phyloP scores from a whole-genome alignment of 1,284 basidiomycete species.

The Sporisorium reilianum region DNA sequence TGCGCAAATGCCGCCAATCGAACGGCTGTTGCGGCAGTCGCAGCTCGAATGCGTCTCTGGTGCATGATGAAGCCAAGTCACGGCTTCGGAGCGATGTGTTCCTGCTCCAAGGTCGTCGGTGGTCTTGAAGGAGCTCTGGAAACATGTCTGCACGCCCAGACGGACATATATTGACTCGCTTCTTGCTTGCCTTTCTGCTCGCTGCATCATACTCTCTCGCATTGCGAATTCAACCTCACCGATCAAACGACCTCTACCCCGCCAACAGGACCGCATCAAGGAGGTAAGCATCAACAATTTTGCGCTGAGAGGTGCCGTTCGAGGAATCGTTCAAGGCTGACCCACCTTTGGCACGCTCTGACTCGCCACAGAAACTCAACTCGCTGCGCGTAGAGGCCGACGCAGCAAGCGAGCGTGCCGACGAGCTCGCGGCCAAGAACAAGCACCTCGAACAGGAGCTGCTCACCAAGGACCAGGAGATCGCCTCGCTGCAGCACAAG shows the following conservation, averaged over 20 bases:
- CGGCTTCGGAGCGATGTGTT: too few species aligned
- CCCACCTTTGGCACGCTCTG: background rate
- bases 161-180: background rate
- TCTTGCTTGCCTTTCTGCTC: background rate
- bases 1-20: background rate
- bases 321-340: too few species aligned
- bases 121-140: too few species aligned
- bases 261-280: conserved; percentile 73
- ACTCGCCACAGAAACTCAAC: conserved; percentile 72
- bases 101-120: background rate
- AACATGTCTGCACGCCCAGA: too few species aligned
- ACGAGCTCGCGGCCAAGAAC: conserved; percentile 65
- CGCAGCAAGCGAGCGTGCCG: conserved; percentile 72
- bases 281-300: conserved; percentile 69
- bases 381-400: conserved; percentile 88
- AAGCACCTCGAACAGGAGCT: conserved; percentile 79
- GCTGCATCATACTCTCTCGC: background rate
- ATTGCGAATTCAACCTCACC: background rate
- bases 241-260: too few species aligned
- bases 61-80: background rate
- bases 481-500: conserved; percentile 84
- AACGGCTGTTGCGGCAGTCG: background rate
- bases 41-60: background rate
- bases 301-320: background rate
- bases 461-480: conserved; percentile 88